A percentile compares a stretch with the other conserved stretches of the same genome.
These are phyloP conservation scores for Metschnikowia chrysomelidarum DNA, from an alignment of 805 yeast genomes.

Conservation along the genomic window DNA sequence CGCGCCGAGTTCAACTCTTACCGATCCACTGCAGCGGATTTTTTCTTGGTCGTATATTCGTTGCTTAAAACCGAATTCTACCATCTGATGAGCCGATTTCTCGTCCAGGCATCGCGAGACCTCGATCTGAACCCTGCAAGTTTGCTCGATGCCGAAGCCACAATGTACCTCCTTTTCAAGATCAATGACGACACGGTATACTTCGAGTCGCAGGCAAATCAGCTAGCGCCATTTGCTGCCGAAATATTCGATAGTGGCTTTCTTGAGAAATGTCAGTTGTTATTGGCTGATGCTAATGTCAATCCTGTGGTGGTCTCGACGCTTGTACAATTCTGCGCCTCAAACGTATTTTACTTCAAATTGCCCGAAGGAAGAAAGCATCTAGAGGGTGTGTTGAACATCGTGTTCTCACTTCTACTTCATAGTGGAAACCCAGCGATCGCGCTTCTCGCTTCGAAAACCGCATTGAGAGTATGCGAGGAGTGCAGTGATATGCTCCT, in stretches of 20 bases:
- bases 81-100: constrained; percentile 38
- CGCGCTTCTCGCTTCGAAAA: constrained; percentile 42
- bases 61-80: constrained; percentile 56
- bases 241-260: constrained; percentile 24
- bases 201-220: constrained; percentile 28
- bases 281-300: constrained; percentile 8
- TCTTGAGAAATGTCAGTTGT: constrained; percentile 18
- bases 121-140: constrained; percentile 6
- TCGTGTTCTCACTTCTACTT: constrained; percentile 41
- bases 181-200: constrained; percentile 51
- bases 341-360: constrained; percentile 59
- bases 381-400: constrained; percentile 53
- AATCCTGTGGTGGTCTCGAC: constrained; percentile 21
- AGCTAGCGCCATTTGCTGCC: constrained; percentile 26
- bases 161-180: constrained; percentile 55
- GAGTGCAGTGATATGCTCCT: constrained; percentile 45
- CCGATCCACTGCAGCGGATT: constrained; percentile 73
- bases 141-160: constrained; percentile 51
- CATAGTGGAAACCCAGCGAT: constrained; percentile 36
- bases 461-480: constrained; percentile 59
- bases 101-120: constrained; percentile 22
- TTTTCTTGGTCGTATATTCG: constrained; percentile 69
- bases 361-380: constrained; percentile 41
- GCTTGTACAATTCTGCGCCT: constrained; percentile 41
- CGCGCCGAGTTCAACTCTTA: constrained; percentile 62